phyloP scores from a whole-genome alignment of 2,329 filamentous ascomycete species.

The Cryphonectria radicalis region DNA sequence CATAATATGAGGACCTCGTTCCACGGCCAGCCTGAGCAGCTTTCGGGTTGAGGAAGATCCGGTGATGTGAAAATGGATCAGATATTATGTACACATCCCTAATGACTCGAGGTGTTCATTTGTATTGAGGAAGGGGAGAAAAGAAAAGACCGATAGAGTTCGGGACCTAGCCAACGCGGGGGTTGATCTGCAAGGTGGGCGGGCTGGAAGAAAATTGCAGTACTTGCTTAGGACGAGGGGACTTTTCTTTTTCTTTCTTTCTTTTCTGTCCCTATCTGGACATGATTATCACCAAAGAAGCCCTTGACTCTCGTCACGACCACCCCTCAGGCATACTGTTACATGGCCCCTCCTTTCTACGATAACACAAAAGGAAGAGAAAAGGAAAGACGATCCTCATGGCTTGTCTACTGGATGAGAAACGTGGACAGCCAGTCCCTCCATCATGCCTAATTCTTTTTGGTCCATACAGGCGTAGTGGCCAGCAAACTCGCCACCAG shows the following conservation, averaged over 20 bases:
- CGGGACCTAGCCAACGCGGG: not conserved
- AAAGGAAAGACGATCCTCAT: not conserved
- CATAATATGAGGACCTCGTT: constrained; percentile 1
- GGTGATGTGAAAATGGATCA: not conserved
- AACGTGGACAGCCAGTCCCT: not conserved
- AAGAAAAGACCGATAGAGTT: not conserved
- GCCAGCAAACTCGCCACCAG: not conserved
- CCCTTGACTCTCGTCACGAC: not conserved
- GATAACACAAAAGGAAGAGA: not conserved
- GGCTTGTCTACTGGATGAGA: not conserved
- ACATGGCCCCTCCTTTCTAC: not conserved
- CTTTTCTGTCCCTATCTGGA: not conserved
- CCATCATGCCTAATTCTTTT: too few species aligned
- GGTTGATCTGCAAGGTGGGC: not conserved
- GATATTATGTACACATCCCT: not conserved
- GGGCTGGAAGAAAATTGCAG: not conserved
- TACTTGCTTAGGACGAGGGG: not conserved
- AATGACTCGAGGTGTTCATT: not conserved
- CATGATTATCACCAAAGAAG: not conserved
- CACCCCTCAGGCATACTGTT: not conserved
- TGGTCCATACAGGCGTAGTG: not conserved
- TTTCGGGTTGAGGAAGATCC: not conserved
- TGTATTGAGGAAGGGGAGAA: not conserved
- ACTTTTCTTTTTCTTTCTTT: not conserved
- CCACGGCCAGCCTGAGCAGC: constrained; percentile 2